phyloP scores from a whole-genome alignment of 2,329 filamentous ascomycete species.

The Pseudogymnoascus pannorum region DNA sequence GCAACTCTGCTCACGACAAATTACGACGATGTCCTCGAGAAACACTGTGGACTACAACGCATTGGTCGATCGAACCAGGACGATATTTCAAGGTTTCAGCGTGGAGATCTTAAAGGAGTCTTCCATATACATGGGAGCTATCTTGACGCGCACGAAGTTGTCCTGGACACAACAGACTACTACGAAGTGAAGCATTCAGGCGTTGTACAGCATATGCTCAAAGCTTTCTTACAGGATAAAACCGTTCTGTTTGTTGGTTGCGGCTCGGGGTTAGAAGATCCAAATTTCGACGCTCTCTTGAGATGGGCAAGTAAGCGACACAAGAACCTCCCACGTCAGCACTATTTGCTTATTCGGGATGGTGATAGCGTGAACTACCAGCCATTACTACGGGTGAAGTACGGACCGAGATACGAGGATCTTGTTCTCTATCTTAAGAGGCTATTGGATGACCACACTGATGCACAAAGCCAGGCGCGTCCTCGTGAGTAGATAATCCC shows the following conservation, averaged over 20 bases:
- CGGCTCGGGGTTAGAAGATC: conserved; percentile 10
- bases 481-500: background rate
- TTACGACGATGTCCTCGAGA: conserved; percentile 11
- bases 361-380: conserved; percentile 6
- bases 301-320: conserved; percentile 5
- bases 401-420: background rate
- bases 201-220: conserved; percentile 2
- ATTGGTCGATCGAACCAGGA: conserved; percentile 1
- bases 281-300: conserved; percentile 9
- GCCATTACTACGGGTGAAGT: conserved; percentile 8
- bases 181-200: conserved; percentile 4
- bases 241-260: conserved; percentile 11
- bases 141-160: conserved; percentile 5
- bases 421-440: background rate
- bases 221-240: background rate
- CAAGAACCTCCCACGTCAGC: background rate
- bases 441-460: background rate
- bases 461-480: background rate
- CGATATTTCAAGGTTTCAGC: conserved; percentile 2
- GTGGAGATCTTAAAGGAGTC: conserved; percentile 5
- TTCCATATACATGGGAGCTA: conserved; percentile 10
- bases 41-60: background rate
- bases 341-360: conserved; percentile 9
- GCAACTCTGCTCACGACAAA: conserved; percentile 9
- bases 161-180: conserved; percentile 8